Base-by-base conservation (phyloP, 1,284 basidiomycete species). In the Wallemia hederae region DNA sequence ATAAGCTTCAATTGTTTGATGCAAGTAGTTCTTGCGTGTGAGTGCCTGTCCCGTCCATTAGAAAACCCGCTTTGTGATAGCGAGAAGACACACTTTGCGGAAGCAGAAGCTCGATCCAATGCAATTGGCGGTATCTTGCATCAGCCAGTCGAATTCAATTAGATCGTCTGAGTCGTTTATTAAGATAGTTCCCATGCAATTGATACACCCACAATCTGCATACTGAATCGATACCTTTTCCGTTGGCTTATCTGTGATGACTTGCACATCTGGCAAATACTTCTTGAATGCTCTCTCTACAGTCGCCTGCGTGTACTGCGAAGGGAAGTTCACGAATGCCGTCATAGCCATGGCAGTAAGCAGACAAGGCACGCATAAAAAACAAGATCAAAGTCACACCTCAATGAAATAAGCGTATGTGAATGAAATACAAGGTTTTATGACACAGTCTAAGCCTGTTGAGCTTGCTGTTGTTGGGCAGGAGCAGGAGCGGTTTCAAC, bases 401-500 rank as follows among this genome's bases (percentile, higher is more conserved):
- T 9, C 19, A 9, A 9, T 33, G 7, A 9, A 49, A 49, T 17
- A 49, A 49, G 39, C 39, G 3, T 49, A 49, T 49, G 39, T 49
- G n/a, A 49, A 49, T 49, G 39, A 49, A 49, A 49, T 49, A 49
- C 39, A 49, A 49, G 39, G 5, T 7, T 31, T 49, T 49, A 15
- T 17, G 39, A 49, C 39, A 17, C 5, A 49, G 39, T 7, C 22
- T 49, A 49, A 49, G 39, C 39, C 22, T 31, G 29, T 31, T 31
- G 29, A 31, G 29, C 29, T 31, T 49, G 39, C 19, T 49, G 39
- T 49, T 49, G 39, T 49, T 49, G 39, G 22, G 39, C 39, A 17
- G 39, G 39, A 60, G 63, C 61, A 39, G 62, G 60, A 59, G 63
- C 62, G 22, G 64, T 63, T 61, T 62, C 62, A 56, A 61, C 58